Conservation (phyloP, 2,329 filamentous ascomycete genomes). For the Microsporum ferrugineum region DNA sequence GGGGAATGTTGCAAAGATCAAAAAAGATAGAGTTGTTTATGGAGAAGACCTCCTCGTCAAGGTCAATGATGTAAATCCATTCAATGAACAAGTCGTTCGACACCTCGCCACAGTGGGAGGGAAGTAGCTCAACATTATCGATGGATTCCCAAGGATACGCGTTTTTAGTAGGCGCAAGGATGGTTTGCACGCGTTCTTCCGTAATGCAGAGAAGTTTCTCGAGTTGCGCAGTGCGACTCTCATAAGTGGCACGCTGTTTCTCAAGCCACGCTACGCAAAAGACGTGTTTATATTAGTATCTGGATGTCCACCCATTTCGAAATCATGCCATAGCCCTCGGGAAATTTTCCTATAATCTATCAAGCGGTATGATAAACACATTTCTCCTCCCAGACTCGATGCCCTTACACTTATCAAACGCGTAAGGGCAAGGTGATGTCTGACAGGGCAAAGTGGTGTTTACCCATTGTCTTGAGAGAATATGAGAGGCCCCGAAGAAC, state of each 20-base stretch:
- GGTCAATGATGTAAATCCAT: slow-evolving; percentile 3
- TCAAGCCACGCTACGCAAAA: not conserved
- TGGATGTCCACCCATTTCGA: no score
- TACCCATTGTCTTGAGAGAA: not conserved
- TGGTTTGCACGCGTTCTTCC: not conserved
- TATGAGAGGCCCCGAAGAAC: not conserved
- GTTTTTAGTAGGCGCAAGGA: not conserved
- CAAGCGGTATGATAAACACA: not conserved
- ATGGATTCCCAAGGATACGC: not conserved
- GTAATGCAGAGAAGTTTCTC: not conserved
- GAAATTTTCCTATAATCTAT: not conserved
- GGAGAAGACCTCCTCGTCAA: not conserved
- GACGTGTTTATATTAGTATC: not conserved
- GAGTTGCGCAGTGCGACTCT: not conserved
- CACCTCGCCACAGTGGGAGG: not conserved
- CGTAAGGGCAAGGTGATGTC: not conserved
- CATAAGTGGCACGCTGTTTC: not conserved
- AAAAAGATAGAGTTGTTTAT: not conserved
- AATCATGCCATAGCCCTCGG: no score
- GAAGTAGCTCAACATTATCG: not conserved
- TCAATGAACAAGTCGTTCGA: not conserved
- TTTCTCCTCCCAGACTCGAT: no score
- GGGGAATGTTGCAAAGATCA: not conserved
- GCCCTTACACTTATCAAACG: not conserved
- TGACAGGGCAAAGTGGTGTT: not conserved